Evolutionary conservation across 768 basidiomycete species (phyloP).

Genomic region (Macrolepiota dolichaula): DNA sequence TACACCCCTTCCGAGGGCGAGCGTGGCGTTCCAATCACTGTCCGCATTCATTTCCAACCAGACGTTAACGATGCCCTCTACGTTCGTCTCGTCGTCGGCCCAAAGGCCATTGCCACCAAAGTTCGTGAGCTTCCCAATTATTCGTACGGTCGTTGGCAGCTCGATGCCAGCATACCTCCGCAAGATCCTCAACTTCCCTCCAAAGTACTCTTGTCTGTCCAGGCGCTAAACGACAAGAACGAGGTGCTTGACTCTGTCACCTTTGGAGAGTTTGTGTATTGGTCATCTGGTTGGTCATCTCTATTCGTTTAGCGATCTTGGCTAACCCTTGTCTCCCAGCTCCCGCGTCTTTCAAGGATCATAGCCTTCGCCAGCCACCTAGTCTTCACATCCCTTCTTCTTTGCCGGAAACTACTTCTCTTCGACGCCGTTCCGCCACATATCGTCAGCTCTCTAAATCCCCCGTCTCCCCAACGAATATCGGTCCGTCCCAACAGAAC

Average conservation of each 20-base stretch:
- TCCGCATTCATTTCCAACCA: constrained; percentile 58
- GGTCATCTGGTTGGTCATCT: constrained; percentile 35
- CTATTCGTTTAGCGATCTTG: constrained; percentile 6
- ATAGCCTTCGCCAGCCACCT: constrained; percentile 21
- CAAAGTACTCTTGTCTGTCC: constrained; percentile 55
- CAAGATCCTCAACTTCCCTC: constrained; percentile 42
- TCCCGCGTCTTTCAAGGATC: constrained; percentile 17
- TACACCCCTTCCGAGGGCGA: constrained; percentile 66
- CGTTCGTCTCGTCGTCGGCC: constrained; percentile 73
- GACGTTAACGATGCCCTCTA: constrained; percentile 49
- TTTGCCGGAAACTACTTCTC: constrained; percentile 23
- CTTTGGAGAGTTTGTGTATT: constrained; percentile 73
- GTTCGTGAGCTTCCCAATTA: constrained; percentile 51
- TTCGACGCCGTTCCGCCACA: constrained; percentile 35
- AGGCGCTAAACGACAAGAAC: constrained; percentile 55
- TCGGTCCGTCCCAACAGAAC: constrained; percentile 31
- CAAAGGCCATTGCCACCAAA: constrained; percentile 62
- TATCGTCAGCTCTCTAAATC: constrained; percentile 27
- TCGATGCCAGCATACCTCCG: constrained; percentile 59
- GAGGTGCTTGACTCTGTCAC: constrained; percentile 58
- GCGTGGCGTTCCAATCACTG: constrained; percentile 58
- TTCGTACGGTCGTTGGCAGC: constrained; percentile 56
- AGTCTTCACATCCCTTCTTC: constrained; percentile 27
- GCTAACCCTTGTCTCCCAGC: constrained; percentile 4
- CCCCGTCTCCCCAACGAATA: constrained; percentile 37